Evolutionary conservation across 2,329 filamentous ascomycete species (phyloP).

Genomic region (Stemphylium vesicarium): DNA sequence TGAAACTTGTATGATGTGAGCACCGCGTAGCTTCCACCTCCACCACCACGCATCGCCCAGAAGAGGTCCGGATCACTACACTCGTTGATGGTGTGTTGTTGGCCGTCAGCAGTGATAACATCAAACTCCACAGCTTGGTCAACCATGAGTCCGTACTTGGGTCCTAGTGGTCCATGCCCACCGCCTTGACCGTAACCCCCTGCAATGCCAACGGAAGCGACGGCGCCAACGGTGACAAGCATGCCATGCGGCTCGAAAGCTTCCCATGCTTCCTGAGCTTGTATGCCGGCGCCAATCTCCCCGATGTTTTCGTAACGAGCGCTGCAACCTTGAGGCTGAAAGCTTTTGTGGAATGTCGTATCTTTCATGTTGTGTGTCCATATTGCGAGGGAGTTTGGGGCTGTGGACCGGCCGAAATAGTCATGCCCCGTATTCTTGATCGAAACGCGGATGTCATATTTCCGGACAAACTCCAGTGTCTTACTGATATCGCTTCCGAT

Average conservation of each 20-base stretch:
- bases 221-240: conserved; percentile 45
- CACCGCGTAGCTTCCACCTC: conserved; percentile 47
- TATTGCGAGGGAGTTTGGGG: conserved; percentile 43
- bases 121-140: conserved; percentile 47
- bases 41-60: conserved; percentile 48
- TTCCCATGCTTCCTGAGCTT: conserved; percentile 45
- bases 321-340: conserved; percentile 34
- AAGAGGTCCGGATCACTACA: conserved; percentile 44
- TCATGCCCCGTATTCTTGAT: conserved; percentile 49
- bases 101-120: conserved; percentile 43
- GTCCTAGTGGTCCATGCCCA: conserved; percentile 62
- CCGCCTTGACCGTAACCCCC: conserved; percentile 55
- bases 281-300: conserved; percentile 43
- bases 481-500: conserved; percentile 34
- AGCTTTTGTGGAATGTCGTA: conserved; percentile 32
- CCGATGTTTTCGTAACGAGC: conserved; percentile 41
- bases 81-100: conserved; percentile 41
- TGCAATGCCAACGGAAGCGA: conserved; percentile 58
- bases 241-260: conserved; percentile 42
- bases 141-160: conserved; percentile 51
- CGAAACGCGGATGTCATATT: conserved; percentile 42
- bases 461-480: conserved; percentile 36
- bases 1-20: conserved; percentile 47
- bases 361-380: conserved; percentile 48
- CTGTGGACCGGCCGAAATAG: conserved; percentile 44